phyloP scores from a whole-genome alignment of 495 filamentous ascomycete species.

The Cladorrhinum samala region DNA sequence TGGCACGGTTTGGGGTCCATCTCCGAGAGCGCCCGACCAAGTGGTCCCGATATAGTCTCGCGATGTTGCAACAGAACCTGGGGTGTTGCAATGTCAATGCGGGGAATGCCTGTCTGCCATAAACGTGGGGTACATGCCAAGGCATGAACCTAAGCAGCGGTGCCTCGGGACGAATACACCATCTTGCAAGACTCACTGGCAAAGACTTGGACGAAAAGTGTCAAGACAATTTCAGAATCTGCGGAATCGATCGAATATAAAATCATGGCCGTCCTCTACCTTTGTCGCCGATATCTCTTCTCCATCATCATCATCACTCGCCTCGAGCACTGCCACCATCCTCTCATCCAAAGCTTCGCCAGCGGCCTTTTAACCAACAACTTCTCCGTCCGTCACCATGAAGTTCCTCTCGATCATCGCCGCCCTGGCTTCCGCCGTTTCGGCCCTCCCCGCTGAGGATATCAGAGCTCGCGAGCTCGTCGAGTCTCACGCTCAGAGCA shows the following conservation, averaged over 20 bases:
- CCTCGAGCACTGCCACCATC: too few species aligned
- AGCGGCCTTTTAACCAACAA: not conserved
- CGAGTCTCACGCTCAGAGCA: not conserved
- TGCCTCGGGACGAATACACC: too few species aligned
- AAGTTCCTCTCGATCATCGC: constrained; percentile 7
- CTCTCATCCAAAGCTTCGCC: too few species aligned
- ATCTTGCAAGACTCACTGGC: too few species aligned
- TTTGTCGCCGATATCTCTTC: not conserved
- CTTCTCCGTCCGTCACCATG: not conserved
- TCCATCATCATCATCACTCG: not conserved
- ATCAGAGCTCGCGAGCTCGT: constrained; percentile 9
- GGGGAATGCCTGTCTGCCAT: constrained; percentile 5
- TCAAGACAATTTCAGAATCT: too few species aligned
- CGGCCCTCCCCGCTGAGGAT: constrained; percentile 13
- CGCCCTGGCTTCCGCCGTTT: constrained; percentile 5
- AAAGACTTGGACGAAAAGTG: too few species aligned
- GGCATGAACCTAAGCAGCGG: too few species aligned
- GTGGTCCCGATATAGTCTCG: not conserved
- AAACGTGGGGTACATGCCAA: not conserved
- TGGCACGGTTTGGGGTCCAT: not conserved
- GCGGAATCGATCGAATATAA: too few species aligned
- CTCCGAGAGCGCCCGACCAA: not conserved
- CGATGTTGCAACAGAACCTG: not conserved
- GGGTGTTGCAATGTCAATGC: not conserved
- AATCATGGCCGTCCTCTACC: not conserved